Base-by-base conservation (phyloP, 75 land plant species). In the Larix kaempferi region DNA sequence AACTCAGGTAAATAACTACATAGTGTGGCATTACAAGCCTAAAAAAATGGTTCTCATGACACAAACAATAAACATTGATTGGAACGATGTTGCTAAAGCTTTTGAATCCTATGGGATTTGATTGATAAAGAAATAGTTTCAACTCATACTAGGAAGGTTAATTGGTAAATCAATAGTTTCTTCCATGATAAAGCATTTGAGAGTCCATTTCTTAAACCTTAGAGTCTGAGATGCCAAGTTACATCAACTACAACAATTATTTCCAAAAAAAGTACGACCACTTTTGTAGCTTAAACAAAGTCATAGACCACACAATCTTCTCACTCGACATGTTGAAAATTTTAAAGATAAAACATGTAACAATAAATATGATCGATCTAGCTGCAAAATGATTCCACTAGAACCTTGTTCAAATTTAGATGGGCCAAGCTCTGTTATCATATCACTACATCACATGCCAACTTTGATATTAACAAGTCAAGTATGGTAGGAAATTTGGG, bases 231-330 rank as follows among this genome's bases (percentile, higher is more conserved):
- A 14, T 56, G 58, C 15, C 80, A 13, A 60, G 71, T 8, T 88
- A 63, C 58, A 64, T 55, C 16, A 77, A 81, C 58, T 93, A 82
- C 67, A 56, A 66, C 2, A 86, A 96, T 14, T 96, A 93, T 79
- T 96, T 93, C 81, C 67, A 77, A 25, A 85, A 86, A 58, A 91
- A 86, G 96, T 93, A 27, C 99, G 95, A 84, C 94, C 98, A 41
- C 78, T 98, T 65, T 79, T 98, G 81, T 79, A 76, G 58, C 81
- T 91, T 64, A 98, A 95, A 80, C 98, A 92, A 79, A 90, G 87
- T 65, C 99, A 98, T 84, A 83, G 89, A 37, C 76, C 93, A 29
- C 89, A 89, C 82, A 98, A 98, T 69, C 89, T 94, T 72, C 96
- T 98, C 33, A 75, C 72, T 71, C 49, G 17, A n/a, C 57, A 41